These are phyloP conservation scores for Fusarium ramigenum DNA, from an alignment of 2,329 filamentous ascomycete species.

Conservation along the genomic window DNA sequence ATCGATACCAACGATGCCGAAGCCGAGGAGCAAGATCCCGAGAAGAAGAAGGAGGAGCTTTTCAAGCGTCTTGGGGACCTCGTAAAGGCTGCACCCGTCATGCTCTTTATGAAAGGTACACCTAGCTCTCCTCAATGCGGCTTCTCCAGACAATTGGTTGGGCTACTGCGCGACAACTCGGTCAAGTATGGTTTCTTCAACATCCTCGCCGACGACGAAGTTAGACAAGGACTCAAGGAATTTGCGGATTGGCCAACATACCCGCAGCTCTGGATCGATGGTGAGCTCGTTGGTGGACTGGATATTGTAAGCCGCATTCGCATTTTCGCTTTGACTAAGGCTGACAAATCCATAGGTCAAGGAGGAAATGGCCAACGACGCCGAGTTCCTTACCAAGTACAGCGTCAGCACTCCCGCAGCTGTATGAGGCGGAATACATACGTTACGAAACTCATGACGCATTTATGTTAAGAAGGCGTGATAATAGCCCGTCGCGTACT, in stretches of 20 bases:
- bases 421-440: conserved; percentile 42
- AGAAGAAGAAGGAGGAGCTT: conserved; percentile 82
- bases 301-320: conserved; percentile 81
- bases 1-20: conserved; percentile 50
- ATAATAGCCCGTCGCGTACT: conserved; percentile 1
- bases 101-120: conserved; percentile 99
- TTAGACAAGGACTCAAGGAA: conserved; percentile 94
- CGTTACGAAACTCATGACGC: conserved; percentile 9
- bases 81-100: conserved; percentile 94
- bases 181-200: conserved; percentile 99
- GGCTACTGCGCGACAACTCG: conserved; percentile 84
- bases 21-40: conserved; percentile 61
- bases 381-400: conserved; percentile 83
- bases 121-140: conserved; percentile 88
- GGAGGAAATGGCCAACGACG: conserved; percentile 87
- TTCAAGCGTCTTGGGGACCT: conserved; percentile 82
- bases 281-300: conserved; percentile 89
- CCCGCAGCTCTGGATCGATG: conserved; percentile 91
- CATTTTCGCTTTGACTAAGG: not conserved
- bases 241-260: conserved; percentile 99
- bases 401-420: conserved; percentile 60
- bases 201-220: conserved; percentile 96
- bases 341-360: conserved; percentile 72
- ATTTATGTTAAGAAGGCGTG: conserved; percentile 15
- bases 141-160: conserved; percentile 91